A percentile compares a stretch with the other conserved stretches of the same genome.
These are phyloP conservation scores for Eucalyptus marginata DNA, from an alignment of 345 rosid genomes.

Conservation along the genomic window DNA sequence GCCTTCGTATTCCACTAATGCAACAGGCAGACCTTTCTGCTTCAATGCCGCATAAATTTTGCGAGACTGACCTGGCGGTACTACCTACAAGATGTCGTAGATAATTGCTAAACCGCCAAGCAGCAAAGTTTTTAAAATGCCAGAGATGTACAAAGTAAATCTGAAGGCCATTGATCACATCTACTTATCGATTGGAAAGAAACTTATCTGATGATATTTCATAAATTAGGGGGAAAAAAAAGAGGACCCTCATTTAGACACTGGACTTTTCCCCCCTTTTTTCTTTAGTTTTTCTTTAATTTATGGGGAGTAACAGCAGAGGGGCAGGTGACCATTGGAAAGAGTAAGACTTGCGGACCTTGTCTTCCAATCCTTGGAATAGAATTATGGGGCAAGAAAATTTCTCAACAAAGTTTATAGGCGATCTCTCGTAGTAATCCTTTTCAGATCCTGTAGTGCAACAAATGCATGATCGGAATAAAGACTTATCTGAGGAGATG, in stretches of 20 bases:
- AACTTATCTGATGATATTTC: not conserved
- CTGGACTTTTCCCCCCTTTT: not conserved
- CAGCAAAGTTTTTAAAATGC: not conserved
- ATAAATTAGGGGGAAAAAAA: not conserved
- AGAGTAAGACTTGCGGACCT: slow-evolving; percentile 23
- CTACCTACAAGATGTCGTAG: slow-evolving; percentile 47
- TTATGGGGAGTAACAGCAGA: not conserved
- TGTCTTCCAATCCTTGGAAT: slow-evolving; percentile 93
- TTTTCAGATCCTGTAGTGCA: slow-evolving; percentile 52
- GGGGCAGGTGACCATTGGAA: not conserved
- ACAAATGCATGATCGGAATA: not conserved
- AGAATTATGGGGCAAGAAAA: slow-evolving; percentile 95
- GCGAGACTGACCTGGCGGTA: slow-evolving; percentile 81
- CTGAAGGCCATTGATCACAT: not conserved
- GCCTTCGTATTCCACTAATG: slow-evolving; percentile 89
- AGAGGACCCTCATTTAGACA: not conserved
- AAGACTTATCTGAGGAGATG: not conserved
- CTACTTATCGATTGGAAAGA: not conserved
- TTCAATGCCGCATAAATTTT: slow-evolving; percentile 71
- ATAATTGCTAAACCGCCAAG: not conserved
- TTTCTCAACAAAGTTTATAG: slow-evolving; percentile 66
- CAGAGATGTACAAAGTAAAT: not conserved
- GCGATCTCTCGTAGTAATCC: slow-evolving; percentile 69
- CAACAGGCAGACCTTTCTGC: slow-evolving; percentile 85
- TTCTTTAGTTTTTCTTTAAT: not conserved